Evolutionary conservation across 139 green algal species (phyloP), one percentile per base, ranked within the genome.

Genomic region (Tetraselmis striata): DNA sequence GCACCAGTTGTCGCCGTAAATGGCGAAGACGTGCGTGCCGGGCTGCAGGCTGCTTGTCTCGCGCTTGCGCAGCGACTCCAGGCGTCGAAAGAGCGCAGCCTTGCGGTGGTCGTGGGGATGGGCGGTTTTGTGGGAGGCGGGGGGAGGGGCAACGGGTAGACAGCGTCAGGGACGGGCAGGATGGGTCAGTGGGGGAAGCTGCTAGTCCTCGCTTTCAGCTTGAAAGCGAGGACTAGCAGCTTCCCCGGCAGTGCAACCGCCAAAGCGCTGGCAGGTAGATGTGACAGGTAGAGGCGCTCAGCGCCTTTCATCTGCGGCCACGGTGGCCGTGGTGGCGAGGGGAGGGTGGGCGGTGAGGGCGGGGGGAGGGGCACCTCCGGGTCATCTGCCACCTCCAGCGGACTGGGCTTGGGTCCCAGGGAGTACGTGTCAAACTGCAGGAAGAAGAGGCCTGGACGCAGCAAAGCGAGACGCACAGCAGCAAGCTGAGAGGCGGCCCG

Each of bases 1-100:
- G 5, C 18, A 79, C 76, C 76, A 79, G 22, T 79, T 79, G 29
- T 79, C 76, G 18, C 76, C 76, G 18, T 79, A 79, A 18, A 79
- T 18, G 5, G 76, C 76, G 76, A 79, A 79, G 29, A 79, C 22
- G 22, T 79, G 76, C 76, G 29, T 31, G 76, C 76, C 76, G 18
- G 76, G 29, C 76, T 31, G 29, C 29, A 79, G 22, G 18, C 11
- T 27, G 18, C 29, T 31, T 18, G 29, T 79, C 22, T 79, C 76
- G 29, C 76, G 29, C 29, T 31, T 31, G 11, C 76, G 29, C 5
- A 79, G 29, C 5, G 76, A 79, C 5, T 79, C 76, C 76, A 79
- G 22, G 76, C 76, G 22, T 11, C 76, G 76, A 18, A 67, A 67
- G 5, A 67, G 45, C 45, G 45, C 45, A 67, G 45, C 45, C 45